Percentiles rank a stretch among this genome's conserved stretches.
Conservation (phyloP, 2,329 filamentous ascomycete genomes). For the Ilyonectria robusta region DNA sequence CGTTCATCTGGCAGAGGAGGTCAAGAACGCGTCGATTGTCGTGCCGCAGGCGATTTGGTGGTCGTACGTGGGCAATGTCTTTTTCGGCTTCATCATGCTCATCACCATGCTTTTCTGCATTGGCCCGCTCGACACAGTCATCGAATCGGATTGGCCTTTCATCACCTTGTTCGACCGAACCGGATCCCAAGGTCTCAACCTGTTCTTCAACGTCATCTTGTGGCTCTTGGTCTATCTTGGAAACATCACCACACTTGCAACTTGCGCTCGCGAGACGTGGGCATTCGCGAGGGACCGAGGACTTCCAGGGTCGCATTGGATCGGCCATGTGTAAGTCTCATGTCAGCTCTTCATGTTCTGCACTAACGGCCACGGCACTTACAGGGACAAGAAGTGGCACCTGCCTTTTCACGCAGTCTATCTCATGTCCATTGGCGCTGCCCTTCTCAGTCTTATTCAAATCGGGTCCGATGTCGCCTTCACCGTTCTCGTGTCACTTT, state of each 20-base stretch:
- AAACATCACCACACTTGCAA: conserved; percentile 42
- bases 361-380: too few relatives aligned
- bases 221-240: too few relatives aligned
- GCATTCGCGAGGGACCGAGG: conserved; percentile 40
- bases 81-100: conserved; percentile 43
- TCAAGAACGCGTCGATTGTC: conserved; percentile 37
- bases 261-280: conserved; percentile 39
- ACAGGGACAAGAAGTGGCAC: too few relatives aligned
- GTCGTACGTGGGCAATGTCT: conserved; percentile 39
- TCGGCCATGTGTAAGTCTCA: too few relatives aligned
- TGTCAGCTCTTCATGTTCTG: too few relatives aligned
- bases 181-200: too few relatives aligned
- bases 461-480: conserved; percentile 39
- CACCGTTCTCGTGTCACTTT: conserved; percentile 39
- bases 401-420: too few relatives aligned
- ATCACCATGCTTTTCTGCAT: conserved; percentile 42
- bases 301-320: conserved; percentile 40
- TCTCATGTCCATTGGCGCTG: too few relatives aligned
- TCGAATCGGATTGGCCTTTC: conserved; percentile 1
- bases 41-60: conserved; percentile 38
- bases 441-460: conserved; percentile 38
- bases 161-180: too few relatives aligned
- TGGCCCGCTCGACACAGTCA: conserved; percentile 38
- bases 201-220: too few relatives aligned
- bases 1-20: conserved; percentile 43